phyloP scores from a whole-genome alignment of 257 asterid genomes.

The Euphrasia confusa region DNA sequence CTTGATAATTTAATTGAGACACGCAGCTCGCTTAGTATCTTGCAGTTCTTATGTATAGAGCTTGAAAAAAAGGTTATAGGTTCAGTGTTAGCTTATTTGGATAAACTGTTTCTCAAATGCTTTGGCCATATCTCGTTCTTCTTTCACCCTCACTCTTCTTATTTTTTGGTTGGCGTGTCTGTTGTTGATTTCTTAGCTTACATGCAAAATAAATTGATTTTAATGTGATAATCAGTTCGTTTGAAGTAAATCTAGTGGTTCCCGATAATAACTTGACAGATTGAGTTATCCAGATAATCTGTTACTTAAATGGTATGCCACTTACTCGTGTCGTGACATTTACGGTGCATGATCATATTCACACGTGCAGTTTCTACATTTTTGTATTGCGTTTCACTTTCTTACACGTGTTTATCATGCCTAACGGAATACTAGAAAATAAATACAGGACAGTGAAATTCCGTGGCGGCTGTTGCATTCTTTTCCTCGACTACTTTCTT shows the following conservation, averaged over 20 bases:
- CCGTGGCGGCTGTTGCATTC: not conserved
- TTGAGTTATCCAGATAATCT: not conserved
- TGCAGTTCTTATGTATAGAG: not conserved
- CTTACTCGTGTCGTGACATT: not conserved
- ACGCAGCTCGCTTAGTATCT: too few relatives aligned
- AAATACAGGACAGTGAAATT: not conserved
- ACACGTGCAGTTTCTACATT: conserved; percentile 18
- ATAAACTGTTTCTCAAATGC: not conserved
- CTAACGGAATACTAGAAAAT: not conserved
- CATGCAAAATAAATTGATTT: conserved; percentile 15
- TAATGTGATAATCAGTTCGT: not conserved
- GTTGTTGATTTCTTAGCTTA: not conserved
- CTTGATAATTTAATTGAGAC: too few relatives aligned
- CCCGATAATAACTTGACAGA: not conserved
- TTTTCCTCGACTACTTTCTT: conserved; percentile 12
- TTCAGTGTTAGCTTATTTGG: not conserved
- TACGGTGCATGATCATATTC: not conserved
- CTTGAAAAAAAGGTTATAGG: not conserved
- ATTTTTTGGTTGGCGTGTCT: not conserved
- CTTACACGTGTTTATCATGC: conserved; percentile 29
- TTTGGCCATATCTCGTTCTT: too few relatives aligned
- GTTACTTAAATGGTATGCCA: not conserved
- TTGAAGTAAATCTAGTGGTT: too few relatives aligned
- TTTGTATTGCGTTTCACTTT: conserved; percentile 19
- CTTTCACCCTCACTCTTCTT: too few relatives aligned